A percentile compares a stretch with the other conserved stretches of the same genome.
Conservation (phyloP, 2,329 filamentous ascomycete genomes). For the Cladophialophora bantiana region DNA sequence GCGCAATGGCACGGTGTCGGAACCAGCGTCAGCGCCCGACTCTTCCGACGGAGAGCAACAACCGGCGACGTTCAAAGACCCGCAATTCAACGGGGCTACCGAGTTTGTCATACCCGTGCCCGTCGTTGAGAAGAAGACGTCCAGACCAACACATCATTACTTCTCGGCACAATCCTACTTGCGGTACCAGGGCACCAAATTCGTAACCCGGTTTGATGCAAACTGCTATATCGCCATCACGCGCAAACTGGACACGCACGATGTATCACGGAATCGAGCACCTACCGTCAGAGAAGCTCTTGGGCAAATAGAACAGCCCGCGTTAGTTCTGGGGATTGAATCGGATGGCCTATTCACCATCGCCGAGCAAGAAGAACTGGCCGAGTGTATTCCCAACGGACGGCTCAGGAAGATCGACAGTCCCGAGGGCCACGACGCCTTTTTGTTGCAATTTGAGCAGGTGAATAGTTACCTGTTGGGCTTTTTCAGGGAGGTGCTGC, state of each 20-base stretch:
- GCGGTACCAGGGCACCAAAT: constrained; percentile 94
- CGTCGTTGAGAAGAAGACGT: constrained; percentile 39
- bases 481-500: constrained; percentile 82
- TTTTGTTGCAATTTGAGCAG: constrained; percentile 95
- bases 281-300: constrained; percentile 73
- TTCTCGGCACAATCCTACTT: constrained; percentile 98
- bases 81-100: constrained; percentile 74
- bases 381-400: constrained; percentile 77
- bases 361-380: constrained; percentile 92
- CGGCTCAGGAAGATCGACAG: constrained; percentile 87
- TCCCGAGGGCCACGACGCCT: constrained; percentile 94
- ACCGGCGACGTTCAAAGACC: constrained; percentile 60
- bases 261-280: constrained; percentile 79
- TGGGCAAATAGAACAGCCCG: constrained; percentile 82
- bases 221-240: constrained; percentile 99
- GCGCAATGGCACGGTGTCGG: constrained; percentile 32
- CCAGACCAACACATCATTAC: constrained; percentile 70
- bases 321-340: constrained; percentile 90
- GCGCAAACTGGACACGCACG: constrained; percentile 95
- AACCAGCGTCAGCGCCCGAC: constrained; percentile 31
- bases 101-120: constrained; percentile 55
- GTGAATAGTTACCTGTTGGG: constrained; percentile 86
- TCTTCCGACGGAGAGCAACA: constrained; percentile 35
- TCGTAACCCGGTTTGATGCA: constrained; percentile 94
- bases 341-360: constrained; percentile 97